phyloP scores from a whole-genome alignment of 1,284 basidiomycete genomes.

The Papiliotrema nemorosa region DNA sequence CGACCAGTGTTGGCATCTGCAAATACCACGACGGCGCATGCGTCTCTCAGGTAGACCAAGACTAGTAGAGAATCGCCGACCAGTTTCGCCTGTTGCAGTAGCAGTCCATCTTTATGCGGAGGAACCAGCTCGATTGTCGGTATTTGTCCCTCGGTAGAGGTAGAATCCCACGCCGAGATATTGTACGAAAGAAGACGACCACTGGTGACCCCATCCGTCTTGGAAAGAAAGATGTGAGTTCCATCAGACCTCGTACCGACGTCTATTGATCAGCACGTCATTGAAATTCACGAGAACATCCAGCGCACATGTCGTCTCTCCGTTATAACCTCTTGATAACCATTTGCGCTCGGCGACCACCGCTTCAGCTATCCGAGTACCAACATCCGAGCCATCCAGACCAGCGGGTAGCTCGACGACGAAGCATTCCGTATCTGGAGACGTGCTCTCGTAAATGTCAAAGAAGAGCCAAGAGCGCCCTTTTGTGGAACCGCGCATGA shows the following conservation, averaged over 20 bases:
- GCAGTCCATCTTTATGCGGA: conserved; percentile 8
- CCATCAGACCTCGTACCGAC: conserved; percentile 11
- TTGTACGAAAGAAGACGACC: conserved; percentile 15
- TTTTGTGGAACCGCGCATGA: neutral
- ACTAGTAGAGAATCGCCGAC: conserved; percentile 12
- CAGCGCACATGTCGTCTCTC: conserved; percentile 14
- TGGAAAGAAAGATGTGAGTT: conserved; percentile 15
- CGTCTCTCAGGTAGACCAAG: conserved; percentile 17
- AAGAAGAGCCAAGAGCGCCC: conserved; percentile 10
- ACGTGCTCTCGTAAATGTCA: conserved; percentile 19
- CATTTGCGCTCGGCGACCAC: conserved; percentile 10
- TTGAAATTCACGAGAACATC: neutral
- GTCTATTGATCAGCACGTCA: conserved; percentile 6
- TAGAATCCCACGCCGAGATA: conserved; percentile 6
- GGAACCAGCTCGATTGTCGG: conserved; percentile 11
- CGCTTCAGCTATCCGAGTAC: conserved; percentile 1
- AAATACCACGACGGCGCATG: conserved; percentile 18
- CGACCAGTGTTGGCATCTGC: conserved; percentile 14
- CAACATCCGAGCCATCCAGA: neutral
- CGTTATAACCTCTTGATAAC: conserved; percentile 13
- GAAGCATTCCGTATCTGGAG: conserved; percentile 17
- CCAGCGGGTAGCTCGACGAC: conserved; percentile 11
- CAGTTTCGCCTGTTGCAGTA: conserved; percentile 10
- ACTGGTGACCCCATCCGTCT: conserved; percentile 10
- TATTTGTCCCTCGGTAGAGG: neutral